These are phyloP conservation scores for Suillus subluteus DNA, from an alignment of 768 basidiomycete species.

Conservation along the genomic window DNA sequence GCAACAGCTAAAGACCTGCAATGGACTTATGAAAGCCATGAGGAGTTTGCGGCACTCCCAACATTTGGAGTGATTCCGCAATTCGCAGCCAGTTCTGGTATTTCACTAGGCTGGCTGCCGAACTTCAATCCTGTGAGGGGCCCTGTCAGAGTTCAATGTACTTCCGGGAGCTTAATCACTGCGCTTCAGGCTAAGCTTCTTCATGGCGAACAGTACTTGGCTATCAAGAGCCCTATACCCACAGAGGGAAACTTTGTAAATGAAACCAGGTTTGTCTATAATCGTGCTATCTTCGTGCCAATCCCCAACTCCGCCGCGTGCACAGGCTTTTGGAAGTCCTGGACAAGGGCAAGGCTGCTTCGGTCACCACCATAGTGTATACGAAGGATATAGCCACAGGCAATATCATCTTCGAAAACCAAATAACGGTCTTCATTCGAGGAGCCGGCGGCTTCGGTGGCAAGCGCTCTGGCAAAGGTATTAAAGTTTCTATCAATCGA, in stretches of 20 bases:
- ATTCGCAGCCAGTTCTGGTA: conserved; percentile 68
- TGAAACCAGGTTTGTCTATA: conserved; percentile 59
- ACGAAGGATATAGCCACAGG: conserved; percentile 83
- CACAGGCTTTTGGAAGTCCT: conserved; percentile 74
- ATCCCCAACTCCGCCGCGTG: neutral
- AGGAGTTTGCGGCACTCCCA: conserved; percentile 83
- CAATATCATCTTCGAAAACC: conserved; percentile 87
- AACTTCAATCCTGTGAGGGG: conserved; percentile 88
- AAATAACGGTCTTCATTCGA: conserved; percentile 89
- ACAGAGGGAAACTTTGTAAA: conserved; percentile 81
- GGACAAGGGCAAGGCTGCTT: conserved; percentile 93
- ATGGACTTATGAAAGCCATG: conserved; percentile 90
- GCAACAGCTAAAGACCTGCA: conserved; percentile 92
- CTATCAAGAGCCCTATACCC: conserved; percentile 85
- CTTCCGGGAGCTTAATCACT: neutral
- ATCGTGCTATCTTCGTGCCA: neutral
- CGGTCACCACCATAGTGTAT: conserved; percentile 77
- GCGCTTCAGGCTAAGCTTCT: conserved; percentile 82
- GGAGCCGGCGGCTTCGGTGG: conserved; percentile 97
- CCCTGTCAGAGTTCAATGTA: conserved; percentile 9
- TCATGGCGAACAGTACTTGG: conserved; percentile 95
- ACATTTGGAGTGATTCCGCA: conserved; percentile 97
- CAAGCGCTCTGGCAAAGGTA: conserved; percentile 80
- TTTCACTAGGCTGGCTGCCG: conserved; percentile 86
- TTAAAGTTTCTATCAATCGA: conserved; percentile 21